phyloP scores from a whole-genome alignment of 2,329 filamentous ascomycete species.

The Cercospora beticola region DNA sequence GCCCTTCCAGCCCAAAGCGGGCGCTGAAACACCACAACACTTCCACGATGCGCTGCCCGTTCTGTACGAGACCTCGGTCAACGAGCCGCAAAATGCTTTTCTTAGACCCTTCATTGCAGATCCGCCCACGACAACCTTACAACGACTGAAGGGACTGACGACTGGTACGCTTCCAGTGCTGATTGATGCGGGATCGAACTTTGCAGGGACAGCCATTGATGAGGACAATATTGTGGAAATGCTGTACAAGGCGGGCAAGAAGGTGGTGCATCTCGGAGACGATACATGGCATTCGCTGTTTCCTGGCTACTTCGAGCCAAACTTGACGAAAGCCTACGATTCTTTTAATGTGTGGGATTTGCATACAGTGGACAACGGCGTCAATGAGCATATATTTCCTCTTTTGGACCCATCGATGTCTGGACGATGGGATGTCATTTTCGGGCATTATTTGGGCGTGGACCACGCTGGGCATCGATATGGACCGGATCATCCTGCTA shows the following conservation, averaged over 20 bases:
- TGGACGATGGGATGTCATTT: constrained; percentile 84
- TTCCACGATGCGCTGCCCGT: constrained; percentile 90
- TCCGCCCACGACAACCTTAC: constrained; percentile 88
- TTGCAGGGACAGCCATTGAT: constrained; percentile 90
- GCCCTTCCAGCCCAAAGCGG: constrained; percentile 61
- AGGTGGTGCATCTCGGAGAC: constrained; percentile 90
- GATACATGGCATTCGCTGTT: constrained; percentile 96
- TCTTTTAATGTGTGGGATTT: constrained; percentile 99
- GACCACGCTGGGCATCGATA: constrained; percentile 97
- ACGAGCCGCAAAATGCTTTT: constrained; percentile 78
- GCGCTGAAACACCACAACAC: constrained; percentile 53
- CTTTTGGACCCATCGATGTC: constrained; percentile 66
- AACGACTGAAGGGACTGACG: constrained; percentile 88
- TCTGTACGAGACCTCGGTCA: constrained; percentile 75
- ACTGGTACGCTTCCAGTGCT: constrained; percentile 95
- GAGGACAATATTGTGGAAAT: constrained; percentile 79
- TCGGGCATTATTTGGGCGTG: constrained; percentile 91
- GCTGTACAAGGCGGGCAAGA: constrained; percentile 64
- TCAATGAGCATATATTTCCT: constrained; percentile 86
- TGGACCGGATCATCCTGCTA: constrained; percentile 86
- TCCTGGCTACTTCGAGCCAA: constrained; percentile 85
- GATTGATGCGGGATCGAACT: constrained; percentile 89
- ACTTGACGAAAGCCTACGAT: constrained; percentile 85
- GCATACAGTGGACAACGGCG: constrained; percentile 94
- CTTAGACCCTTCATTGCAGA: constrained; percentile 95